Conservation (phyloP, 2,329 filamentous ascomycete species). For the Colletotrichum melonis region DNA sequence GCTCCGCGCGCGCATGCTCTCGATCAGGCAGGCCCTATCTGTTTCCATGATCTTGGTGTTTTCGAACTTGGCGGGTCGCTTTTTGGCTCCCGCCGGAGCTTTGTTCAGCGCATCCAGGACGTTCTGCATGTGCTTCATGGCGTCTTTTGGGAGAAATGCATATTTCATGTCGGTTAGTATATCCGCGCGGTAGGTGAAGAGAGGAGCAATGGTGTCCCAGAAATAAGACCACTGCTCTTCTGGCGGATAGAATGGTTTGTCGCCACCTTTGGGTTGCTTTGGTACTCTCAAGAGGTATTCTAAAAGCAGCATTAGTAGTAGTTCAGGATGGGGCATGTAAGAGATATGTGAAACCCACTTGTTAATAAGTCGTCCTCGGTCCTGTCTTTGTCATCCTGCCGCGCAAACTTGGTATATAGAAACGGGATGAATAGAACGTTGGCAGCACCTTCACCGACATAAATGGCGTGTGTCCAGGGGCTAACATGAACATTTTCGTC, state of each 20-base stretch:
- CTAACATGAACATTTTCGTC: slow-evolving; percentile 30
- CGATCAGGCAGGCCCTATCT: slow-evolving; percentile 69
- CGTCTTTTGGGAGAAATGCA: slow-evolving; percentile 53
- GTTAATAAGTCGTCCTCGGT: slow-evolving; percentile 11
- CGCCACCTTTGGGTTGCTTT: slow-evolving; percentile 43
- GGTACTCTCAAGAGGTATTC: slow-evolving; percentile 49
- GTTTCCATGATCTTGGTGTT: slow-evolving; percentile 39
- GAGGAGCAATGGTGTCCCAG: slow-evolving; percentile 61
- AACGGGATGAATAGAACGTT: slow-evolving; percentile 74
- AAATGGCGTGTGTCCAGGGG: slow-evolving; percentile 39
- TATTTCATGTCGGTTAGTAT: slow-evolving; percentile 67
- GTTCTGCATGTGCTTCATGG: slow-evolving; percentile 60
- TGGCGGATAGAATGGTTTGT: slow-evolving; percentile 51
- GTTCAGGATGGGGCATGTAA: not conserved
- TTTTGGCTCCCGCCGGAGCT: not conserved
- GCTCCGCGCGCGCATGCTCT: slow-evolving; percentile 71
- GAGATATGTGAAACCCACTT: not conserved
- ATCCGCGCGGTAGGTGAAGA: slow-evolving; percentile 59
- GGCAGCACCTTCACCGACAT: slow-evolving; percentile 77
- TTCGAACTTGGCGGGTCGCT: slow-evolving; percentile 50
- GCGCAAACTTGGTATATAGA: not conserved
- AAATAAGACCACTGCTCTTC: slow-evolving; percentile 59
- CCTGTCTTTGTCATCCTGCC: not conserved
- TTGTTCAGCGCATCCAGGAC: slow-evolving; percentile 20
- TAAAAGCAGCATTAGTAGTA: slow-evolving; percentile 40